Conservation (phyloP, 371 early-diverging fungal genomes). For the Mucor indicus region DNA sequence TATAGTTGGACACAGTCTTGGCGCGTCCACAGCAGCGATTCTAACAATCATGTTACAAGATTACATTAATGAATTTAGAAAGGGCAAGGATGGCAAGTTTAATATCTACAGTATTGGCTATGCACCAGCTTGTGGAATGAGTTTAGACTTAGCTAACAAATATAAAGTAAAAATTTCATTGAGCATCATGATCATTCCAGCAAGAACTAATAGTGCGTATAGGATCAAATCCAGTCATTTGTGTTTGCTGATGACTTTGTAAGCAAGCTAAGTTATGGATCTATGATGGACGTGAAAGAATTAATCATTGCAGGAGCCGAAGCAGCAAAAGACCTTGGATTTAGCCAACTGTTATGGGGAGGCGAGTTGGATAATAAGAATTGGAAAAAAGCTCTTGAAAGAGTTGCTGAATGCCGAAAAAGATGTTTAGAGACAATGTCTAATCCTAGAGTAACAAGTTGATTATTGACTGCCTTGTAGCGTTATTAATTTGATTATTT, state of each 20-base stretch:
- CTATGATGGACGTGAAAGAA: slow-evolving; percentile 45
- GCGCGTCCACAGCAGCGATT: slow-evolving; percentile 71
- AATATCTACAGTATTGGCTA: slow-evolving; percentile 29
- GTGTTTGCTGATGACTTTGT: slow-evolving; percentile 45
- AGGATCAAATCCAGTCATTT: slow-evolving; percentile 38
- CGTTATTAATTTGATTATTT: neutral
- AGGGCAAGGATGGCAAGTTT: slow-evolving; percentile 30
- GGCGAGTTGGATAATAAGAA: slow-evolving; percentile 16
- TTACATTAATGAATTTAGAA: slow-evolving; percentile 51
- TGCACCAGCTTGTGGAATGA: slow-evolving; percentile 39
- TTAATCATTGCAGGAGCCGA: slow-evolving; percentile 37
- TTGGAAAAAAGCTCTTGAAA: slow-evolving; percentile 34
- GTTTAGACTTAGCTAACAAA: slow-evolving; percentile 30
- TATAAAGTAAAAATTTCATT: slow-evolving; percentile 40
- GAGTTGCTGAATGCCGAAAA: slow-evolving; percentile 25
- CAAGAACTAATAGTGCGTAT: too few relatives aligned
- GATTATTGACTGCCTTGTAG: neutral
- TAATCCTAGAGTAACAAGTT: slow-evolving; percentile 25
- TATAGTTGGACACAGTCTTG: slow-evolving; percentile 79
- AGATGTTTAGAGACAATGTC: slow-evolving; percentile 25
- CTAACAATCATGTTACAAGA: slow-evolving; percentile 72
- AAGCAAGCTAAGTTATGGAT: slow-evolving; percentile 43
- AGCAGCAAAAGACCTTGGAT: slow-evolving; percentile 29
- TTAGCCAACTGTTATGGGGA: slow-evolving; percentile 24
- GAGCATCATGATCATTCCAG: too few relatives aligned